Percentiles rank a stretch among this genome's conserved stretches.
phyloP scores from a whole-genome alignment of 148 eudicot genomes.

The Persicaria maculosa region DNA sequence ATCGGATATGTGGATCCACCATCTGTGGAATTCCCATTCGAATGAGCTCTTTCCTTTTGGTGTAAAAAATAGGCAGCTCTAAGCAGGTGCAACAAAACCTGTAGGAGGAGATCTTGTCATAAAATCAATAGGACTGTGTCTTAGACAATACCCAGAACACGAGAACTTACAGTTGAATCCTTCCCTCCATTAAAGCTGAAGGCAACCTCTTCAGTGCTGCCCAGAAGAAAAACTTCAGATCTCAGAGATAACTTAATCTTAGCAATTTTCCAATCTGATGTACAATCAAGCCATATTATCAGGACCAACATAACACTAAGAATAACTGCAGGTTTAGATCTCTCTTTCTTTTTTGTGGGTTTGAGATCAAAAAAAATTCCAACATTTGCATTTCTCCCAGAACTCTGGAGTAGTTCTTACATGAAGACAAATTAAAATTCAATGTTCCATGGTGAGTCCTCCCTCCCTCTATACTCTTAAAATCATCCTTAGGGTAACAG shows the following conservation, averaged over 20 bases:
- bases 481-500: not conserved
- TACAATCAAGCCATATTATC: not conserved
- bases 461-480: not conserved
- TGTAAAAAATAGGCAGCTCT: constrained; percentile 85
- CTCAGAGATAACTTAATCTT: not conserved
- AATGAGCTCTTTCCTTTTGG: constrained; percentile 27
- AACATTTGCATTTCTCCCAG: not conserved
- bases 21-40: constrained; percentile 31
- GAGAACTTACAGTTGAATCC: constrained; percentile 86
- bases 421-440: not conserved
- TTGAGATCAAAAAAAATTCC: not conserved
- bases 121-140: constrained; percentile 3
- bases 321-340: not conserved
- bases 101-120: constrained; percentile 13
- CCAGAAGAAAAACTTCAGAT: constrained; percentile 16
- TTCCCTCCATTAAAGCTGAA: constrained; percentile 99
- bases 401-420: not conserved
- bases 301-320: not conserved
- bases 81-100: constrained; percentile 92
- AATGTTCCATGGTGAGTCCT: too few relatives aligned
- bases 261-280: not conserved
- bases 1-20: constrained; percentile 51
- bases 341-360: not conserved
- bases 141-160: not conserved
- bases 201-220: constrained; percentile 91